phyloP scores from a whole-genome alignment of 2,329 filamentous ascomycete species.

The Pseudomassariella vexata region DNA sequence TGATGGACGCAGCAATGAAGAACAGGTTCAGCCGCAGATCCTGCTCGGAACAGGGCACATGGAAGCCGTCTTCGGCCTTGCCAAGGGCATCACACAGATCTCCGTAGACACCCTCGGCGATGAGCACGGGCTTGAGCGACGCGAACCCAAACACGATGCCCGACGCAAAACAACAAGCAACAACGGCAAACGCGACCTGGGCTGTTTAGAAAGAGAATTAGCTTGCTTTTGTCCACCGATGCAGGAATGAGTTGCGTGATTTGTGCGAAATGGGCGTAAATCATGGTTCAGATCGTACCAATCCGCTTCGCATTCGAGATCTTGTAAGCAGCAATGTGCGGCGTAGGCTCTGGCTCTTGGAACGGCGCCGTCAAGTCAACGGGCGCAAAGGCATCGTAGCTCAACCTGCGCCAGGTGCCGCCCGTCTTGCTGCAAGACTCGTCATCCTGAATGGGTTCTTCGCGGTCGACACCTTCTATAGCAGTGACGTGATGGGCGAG shows the following conservation, averaged over 20 bases:
- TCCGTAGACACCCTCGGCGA: constrained; percentile 51
- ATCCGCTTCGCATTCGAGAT: constrained; percentile 19
- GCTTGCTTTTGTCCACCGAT: constrained; percentile 2
- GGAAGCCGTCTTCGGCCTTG: constrained; percentile 17
- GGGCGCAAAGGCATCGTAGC: constrained; percentile 20
- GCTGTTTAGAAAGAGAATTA: constrained; percentile 27
- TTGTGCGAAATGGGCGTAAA: background rate
- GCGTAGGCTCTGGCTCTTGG: constrained; percentile 19
- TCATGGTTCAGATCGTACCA: constrained; percentile 12
- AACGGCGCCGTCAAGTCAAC: constrained; percentile 21
- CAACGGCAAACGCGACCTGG: constrained; percentile 56
- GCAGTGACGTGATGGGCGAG: constrained; percentile 37
- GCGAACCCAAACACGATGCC: constrained; percentile 62
- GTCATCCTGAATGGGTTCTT: constrained; percentile 12
- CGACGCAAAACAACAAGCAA: constrained; percentile 61
- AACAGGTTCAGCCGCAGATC: constrained; percentile 56
- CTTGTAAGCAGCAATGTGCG: constrained; percentile 24
- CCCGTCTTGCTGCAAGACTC: constrained; percentile 12
- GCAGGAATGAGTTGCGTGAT: background rate
- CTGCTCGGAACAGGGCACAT: constrained; percentile 46
- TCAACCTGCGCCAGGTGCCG: constrained; percentile 19
- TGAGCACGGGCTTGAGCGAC: constrained; percentile 56
- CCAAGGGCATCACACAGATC: constrained; percentile 43
- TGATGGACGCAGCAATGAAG: constrained; percentile 64
- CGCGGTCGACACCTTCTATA: constrained; percentile 34